phyloP scores from a whole-genome alignment of 306 rosid species.

The Mimosa bimucronata region DNA sequence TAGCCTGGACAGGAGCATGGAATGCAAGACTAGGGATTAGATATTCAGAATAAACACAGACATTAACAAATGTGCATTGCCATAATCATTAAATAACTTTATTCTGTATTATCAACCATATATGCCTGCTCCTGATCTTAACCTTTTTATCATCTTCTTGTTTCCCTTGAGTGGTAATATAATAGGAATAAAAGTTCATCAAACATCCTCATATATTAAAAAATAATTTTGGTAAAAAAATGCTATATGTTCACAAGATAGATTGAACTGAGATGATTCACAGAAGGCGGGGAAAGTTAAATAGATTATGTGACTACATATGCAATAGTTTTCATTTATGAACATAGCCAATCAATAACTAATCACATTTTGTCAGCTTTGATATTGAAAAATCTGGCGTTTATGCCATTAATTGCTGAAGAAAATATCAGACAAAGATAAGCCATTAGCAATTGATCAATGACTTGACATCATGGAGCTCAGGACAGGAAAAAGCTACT shows the following conservation, averaged over 20 bases:
- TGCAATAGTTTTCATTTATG: neutral
- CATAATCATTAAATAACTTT: neutral
- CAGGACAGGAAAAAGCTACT: conserved; percentile 16
- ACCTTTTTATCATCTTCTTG: conserved; percentile 10
- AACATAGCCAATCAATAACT: neutral
- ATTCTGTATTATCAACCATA: conserved; percentile 19
- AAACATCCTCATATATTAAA: conserved; percentile 5
- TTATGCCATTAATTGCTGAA: neutral
- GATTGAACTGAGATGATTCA: neutral
- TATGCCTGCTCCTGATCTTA: conserved; percentile 25
- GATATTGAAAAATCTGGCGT: neutral
- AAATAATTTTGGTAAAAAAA: neutral
- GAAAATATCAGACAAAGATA: neutral
- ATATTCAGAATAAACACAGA: conserved; percentile 21
- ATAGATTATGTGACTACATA: neutral
- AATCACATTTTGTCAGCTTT: neutral
- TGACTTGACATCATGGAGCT: neutral
- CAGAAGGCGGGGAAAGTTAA: neutral
- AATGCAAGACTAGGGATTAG: conserved; percentile 23
- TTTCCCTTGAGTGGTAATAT: conserved; percentile 29
- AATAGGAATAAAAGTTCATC: conserved; percentile 17
- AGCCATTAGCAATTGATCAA: neutral
- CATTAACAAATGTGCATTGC: neutral
- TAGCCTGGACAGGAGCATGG: conserved; percentile 53
- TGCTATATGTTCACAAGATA: neutral